Evolutionary conservation across 306 rosid genomes (phyloP).

Genomic region (Quercus dentata): DNA sequence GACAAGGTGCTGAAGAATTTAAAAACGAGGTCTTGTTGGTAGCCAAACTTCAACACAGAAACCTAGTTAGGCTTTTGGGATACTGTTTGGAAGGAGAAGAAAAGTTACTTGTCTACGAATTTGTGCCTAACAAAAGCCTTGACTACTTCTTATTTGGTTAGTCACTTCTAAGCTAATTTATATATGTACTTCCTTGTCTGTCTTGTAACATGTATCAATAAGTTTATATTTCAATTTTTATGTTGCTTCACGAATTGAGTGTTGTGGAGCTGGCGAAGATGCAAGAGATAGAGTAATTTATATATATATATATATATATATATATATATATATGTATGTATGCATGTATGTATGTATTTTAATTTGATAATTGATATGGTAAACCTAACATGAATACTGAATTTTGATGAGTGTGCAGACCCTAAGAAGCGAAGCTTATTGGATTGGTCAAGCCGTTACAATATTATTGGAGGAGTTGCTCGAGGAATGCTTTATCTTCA

Average conservation of each 20-base stretch:
- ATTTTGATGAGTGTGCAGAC: not conserved
- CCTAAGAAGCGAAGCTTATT: not conserved
- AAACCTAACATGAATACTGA: not conserved
- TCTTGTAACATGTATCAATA: not conserved
- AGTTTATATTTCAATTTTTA: not conserved
- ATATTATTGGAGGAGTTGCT: not conserved
- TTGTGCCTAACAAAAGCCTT: slow-evolving; percentile 31
- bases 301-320: too few relatives aligned
- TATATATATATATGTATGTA: too few relatives aligned
- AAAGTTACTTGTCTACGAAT: slow-evolving; percentile 38
- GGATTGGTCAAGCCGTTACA: not conserved
- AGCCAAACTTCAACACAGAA: slow-evolving; percentile 29
- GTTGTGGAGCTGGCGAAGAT: too few relatives aligned
- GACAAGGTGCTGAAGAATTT: slow-evolving; percentile 30
- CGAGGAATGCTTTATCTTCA: slow-evolving; percentile 2
- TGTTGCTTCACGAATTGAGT: too few relatives aligned
- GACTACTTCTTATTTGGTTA: slow-evolving; percentile 22
- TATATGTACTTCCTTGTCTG: not conserved
- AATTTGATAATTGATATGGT: too few relatives aligned
- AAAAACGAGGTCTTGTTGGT: slow-evolving; percentile 32
- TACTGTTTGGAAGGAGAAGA: slow-evolving; percentile 32
- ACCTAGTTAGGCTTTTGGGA: slow-evolving; percentile 18
- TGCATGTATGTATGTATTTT: too few relatives aligned
- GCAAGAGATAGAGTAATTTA: too few relatives aligned
- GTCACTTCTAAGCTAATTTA: not conserved